Base-by-base conservation (phyloP, 768 basidiomycete genomes). In the Xerocomellus intermedius region DNA sequence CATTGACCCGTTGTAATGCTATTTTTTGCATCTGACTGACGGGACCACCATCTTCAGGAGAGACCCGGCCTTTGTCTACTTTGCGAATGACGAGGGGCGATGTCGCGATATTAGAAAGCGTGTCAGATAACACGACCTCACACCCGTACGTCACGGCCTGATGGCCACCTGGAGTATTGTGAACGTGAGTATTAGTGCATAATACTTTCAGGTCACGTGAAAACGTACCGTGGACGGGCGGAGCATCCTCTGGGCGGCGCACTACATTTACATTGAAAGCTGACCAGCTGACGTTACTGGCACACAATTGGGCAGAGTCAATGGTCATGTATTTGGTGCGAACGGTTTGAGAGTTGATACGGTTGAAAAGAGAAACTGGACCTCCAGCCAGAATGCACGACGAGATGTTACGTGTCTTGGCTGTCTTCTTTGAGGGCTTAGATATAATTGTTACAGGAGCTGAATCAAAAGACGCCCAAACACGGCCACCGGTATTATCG, bases 11-110 rank as follows among this genome's bases (percentile, higher is more conserved):
- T 65, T 94, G 89, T 41, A 98, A 76, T 2, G 94, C 94, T 57
- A 98, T 90, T 76, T 95, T 93, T 75, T 98, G 94, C 86, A 98
- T 92, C 71, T 96, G 94, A 65, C 91, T 94, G 58, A 98, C 90
- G 39, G 93, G 94, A 6, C 93, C 91, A 19, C 89, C 90, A 65
- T 94, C 89, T 61, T 94, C 91, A n/a, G 80, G 75, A n/a, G 85
- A 83, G 36, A 95, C 88, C 55, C 85, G 79, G 28, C 90, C 90
- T 65, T 94, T 94, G 71, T 95, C 93, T 28, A 98, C 91, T 71
- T 95, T 95, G 57, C 92, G 89, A 49, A 98, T 89, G 59, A 92
- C 77, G 39, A 96, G 79, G 0, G 92, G 89, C 8, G 91, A 86
- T 1, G 91, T 94, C 1, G 88, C 84, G 54, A 91, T 89, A 32